Evolutionary conservation across 1,284 basidiomycete species (phyloP), one percentile per base, ranked within the genome.

Genomic region (Cystobasidium sp.): DNA sequence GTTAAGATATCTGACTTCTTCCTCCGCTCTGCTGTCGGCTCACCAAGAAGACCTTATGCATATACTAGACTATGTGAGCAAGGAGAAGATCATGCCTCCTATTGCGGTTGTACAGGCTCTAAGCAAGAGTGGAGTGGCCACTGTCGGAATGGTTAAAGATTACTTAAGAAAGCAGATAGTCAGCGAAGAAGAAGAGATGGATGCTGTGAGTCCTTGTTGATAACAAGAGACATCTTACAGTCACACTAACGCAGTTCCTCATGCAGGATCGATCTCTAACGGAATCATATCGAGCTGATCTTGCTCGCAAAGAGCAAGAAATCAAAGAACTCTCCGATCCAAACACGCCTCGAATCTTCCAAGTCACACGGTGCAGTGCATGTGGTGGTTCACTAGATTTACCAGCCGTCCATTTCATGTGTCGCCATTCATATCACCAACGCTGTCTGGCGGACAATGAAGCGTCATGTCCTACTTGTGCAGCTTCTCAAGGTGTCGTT

Each of bases 401-500:
- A 20, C 96, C 96, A 0, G 91, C 88, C 74, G 87, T 98, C 4
- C 95, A 99, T 52, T 99, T 98, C 80, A 97, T 98, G 95, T 99
- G 95, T 83, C 90, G 91, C 80, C 96, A 99, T 82, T 94, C 91
- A 76, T 99, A 93, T 84, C 97, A 99, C 81, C 93, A 96, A 82
- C 85, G 93, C 91, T 92, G 91, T 81, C 84, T 94, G 49, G 87
- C 88, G 14, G 93, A 94, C 76, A 87, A 91, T 76, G 92, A 94
- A 76, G 89, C 89, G 0, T 92, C 96, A 80, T 99, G 96, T 80
- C 92, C 92, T 0, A 86, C 88, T 16, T 98, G 95, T 79, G 91
- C 90, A 0, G 87, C 89, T 9, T 89, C 92, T 77, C 92, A 97
- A 79, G 89, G 90, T n/a, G 87, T 96, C 68, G 90, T 97, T 43